Evolutionary conservation across 2,329 filamentous ascomycete genomes (phyloP).

Genomic region (Ampelomyces quisqualis): DNA sequence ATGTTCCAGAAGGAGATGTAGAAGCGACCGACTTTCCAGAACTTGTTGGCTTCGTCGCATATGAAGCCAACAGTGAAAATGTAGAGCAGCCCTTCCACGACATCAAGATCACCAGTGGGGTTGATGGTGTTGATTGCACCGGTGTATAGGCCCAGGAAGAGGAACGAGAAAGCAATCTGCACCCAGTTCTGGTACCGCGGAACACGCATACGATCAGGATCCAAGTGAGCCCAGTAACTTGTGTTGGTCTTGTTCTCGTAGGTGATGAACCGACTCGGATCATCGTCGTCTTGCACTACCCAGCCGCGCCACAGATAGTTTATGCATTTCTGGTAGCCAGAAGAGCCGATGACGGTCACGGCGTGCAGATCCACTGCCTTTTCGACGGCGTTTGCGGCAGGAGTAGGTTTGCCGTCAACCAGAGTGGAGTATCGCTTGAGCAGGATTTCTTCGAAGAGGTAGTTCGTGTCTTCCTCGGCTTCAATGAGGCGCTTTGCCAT

Average conservation of each 20-base stretch:
- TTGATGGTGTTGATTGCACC: constrained; percentile 94
- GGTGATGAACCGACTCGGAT: constrained; percentile 84
- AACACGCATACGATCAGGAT: constrained; percentile 91
- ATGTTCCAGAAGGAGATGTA: constrained; percentile 97
- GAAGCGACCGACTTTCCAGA: constrained; percentile 89
- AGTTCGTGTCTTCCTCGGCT: constrained; percentile 72
- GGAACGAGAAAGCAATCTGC: constrained; percentile 78
- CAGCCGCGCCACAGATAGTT: constrained; percentile 91
- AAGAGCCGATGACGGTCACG: constrained; percentile 81
- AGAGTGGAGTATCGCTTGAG: constrained; percentile 87
- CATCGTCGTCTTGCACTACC: constrained; percentile 92
- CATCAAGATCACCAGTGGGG: constrained; percentile 75
- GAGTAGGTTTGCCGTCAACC: constrained; percentile 67
- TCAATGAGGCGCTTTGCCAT: constrained; percentile 92
- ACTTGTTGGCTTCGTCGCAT: constrained; percentile 81
- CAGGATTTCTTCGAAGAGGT: constrained; percentile 77
- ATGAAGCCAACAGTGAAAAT: constrained; percentile 89
- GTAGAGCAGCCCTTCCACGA: constrained; percentile 81
- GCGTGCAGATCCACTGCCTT: constrained; percentile 92
- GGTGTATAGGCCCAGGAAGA: constrained; percentile 85
- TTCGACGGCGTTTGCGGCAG: constrained; percentile 85
- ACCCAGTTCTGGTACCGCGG: constrained; percentile 90
- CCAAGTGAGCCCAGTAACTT: constrained; percentile 76
- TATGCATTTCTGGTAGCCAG: constrained; percentile 95
- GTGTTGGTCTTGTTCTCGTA: constrained; percentile 81